Conservation (phyloP, 208 protist species). For the Trypanosoma lewisi region DNA sequence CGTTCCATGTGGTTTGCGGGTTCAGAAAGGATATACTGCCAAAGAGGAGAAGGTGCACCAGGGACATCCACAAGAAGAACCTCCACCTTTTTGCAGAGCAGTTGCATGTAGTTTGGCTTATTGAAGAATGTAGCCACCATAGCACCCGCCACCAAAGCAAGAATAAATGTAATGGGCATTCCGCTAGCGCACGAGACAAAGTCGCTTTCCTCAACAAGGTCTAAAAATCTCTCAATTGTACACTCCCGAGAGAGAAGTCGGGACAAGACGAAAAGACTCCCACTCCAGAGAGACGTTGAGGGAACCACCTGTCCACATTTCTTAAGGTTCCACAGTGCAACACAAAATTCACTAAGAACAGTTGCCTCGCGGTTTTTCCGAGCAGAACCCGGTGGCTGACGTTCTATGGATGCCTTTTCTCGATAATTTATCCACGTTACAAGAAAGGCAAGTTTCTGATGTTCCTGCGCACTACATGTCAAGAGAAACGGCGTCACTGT, state of each 20-base stretch:
- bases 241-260: slow-evolving; percentile 56
- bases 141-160: slow-evolving; percentile 20
- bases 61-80: slow-evolving; percentile 49
- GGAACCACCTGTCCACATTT: slow-evolving; percentile 28
- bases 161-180: slow-evolving; percentile 44
- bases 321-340: slow-evolving; percentile 34
- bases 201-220: slow-evolving; percentile 45
- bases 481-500: slow-evolving; percentile 45
- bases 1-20: slow-evolving; percentile 61
- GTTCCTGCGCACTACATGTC: slow-evolving; percentile 58
- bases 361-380: slow-evolving; percentile 36
- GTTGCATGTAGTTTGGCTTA: slow-evolving; percentile 21
- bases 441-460: slow-evolving; percentile 53
- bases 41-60: slow-evolving; percentile 39
- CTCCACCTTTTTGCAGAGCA: slow-evolving; percentile 56
- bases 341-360: slow-evolving; percentile 50
- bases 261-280: slow-evolving; percentile 59
- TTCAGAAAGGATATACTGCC: slow-evolving; percentile 43
- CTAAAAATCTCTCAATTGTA: slow-evolving; percentile 62
- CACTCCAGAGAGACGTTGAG: slow-evolving; percentile 43
- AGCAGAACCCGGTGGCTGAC: slow-evolving; percentile 31
- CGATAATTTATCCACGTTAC: slow-evolving; percentile 55
- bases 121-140: slow-evolving; percentile 15
- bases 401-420: slow-evolving; percentile 35
- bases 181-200: slow-evolving; percentile 11